A percentile compares a stretch with the other conserved stretches of the same genome.
phyloP scores from a whole-genome alignment of 1,139 yeast genomes.

The Protomyces inundatus region DNA sequence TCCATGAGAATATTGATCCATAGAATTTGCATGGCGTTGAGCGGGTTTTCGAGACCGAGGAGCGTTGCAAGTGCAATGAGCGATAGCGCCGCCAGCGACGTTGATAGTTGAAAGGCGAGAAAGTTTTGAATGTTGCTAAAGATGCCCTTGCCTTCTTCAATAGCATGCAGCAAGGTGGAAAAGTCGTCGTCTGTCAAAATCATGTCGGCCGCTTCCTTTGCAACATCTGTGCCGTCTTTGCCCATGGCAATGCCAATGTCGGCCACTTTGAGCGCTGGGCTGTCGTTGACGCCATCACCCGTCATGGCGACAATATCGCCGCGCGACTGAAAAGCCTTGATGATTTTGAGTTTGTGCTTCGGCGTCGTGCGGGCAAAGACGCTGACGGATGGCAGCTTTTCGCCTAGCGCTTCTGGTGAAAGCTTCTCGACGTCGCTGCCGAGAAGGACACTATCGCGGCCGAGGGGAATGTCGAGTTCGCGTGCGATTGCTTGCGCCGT shows the following conservation, averaged over 20 bases:
- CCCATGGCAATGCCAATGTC: constrained; percentile 99
- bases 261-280: constrained; percentile 96
- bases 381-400: constrained; percentile 72
- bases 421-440: constrained; percentile 76
- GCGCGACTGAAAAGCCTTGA: constrained; percentile 80
- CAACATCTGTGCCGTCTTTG: constrained; percentile 92
- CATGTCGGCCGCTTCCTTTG: constrained; percentile 98
- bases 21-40: constrained; percentile 95
- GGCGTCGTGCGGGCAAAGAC: constrained; percentile 97
- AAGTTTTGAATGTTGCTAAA: constrained; percentile 91
- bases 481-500: constrained; percentile 89
- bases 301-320: constrained; percentile 99
- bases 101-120: constrained; percentile 87
- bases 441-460: constrained; percentile 64
- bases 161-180: constrained; percentile 83
- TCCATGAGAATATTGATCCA: constrained; percentile 97
- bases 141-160: constrained; percentile 95
- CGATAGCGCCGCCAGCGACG: constrained; percentile 90
- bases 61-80: constrained; percentile 81
- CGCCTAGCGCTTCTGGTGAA: constrained; percentile 62
- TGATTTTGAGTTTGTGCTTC: constrained; percentile 87
- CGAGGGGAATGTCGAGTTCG: constrained; percentile 84
- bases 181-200: constrained; percentile 94
- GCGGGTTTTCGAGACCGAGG: constrained; percentile 86
- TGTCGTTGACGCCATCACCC: constrained; percentile 98